phyloP scores from a whole-genome alignment of 805 yeast genomes.

The Monosporozyma servazzii region DNA sequence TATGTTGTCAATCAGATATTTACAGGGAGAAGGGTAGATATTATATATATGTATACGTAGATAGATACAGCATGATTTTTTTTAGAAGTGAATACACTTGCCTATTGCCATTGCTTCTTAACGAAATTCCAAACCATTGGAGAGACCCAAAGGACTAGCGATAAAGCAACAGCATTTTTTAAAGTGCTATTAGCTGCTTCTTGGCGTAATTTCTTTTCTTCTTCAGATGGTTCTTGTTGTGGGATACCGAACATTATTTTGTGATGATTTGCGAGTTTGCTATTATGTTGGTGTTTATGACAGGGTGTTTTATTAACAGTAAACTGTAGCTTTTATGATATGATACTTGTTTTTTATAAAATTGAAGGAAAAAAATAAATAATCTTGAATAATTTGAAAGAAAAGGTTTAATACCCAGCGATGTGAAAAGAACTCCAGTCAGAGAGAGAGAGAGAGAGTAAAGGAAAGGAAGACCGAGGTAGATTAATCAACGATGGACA shows the following conservation, averaged over 20 bases:
- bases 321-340: background rate
- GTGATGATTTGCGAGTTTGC: background rate
- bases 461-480: background rate
- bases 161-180: constrained; percentile 50
- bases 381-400: background rate
- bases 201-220: constrained; percentile 59
- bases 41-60: background rate
- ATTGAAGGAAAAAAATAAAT: background rate
- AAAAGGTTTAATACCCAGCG: background rate
- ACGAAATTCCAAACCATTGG: constrained; percentile 29
- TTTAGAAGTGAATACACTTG: background rate
- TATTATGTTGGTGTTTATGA: background rate
- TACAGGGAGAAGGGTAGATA: background rate
- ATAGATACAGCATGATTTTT: background rate
- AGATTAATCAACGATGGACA: background rate
- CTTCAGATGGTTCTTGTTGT: constrained; percentile 48
- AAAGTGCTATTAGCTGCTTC: constrained; percentile 51
- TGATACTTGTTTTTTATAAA: background rate
- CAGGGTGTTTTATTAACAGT: background rate
- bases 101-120: constrained; percentile 28
- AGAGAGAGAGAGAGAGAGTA: background rate
- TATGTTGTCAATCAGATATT: background rate
- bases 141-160: constrained; percentile 49
- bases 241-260: constrained; percentile 40
- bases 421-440: background rate